These are phyloP conservation scores for Penicillium diatomitis DNA, from an alignment of 495 filamentous ascomycete genomes.

Conservation along the genomic window DNA sequence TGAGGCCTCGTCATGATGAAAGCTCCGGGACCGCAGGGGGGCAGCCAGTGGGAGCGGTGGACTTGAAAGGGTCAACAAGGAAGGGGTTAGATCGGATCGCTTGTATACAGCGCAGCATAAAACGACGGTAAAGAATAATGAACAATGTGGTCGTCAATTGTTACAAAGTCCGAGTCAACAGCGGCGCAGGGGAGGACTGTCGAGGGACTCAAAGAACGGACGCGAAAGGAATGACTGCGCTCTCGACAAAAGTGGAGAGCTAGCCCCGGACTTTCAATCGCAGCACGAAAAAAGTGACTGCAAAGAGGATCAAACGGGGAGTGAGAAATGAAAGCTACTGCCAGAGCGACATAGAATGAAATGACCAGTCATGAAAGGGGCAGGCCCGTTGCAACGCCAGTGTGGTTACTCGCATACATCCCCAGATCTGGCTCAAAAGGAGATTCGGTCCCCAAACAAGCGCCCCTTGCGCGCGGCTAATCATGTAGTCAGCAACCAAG, in stretches of 20 bases:
- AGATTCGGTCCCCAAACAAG: slow-evolving; percentile 24
- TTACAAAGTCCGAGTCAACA: not conserved
- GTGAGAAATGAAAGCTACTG: slow-evolving; percentile 18
- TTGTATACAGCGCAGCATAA: too few relatives aligned
- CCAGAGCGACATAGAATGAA: slow-evolving; percentile 21
- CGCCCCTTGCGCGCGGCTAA: slow-evolving; percentile 39
- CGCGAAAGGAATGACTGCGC: slow-evolving; percentile 22
- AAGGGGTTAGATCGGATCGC: slow-evolving; percentile 6
- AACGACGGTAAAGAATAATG: too few relatives aligned
- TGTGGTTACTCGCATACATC: slow-evolving; percentile 16
- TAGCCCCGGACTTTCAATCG: slow-evolving; percentile 16
- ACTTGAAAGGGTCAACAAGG: slow-evolving; percentile 5
- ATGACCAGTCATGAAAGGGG: slow-evolving; percentile 6
- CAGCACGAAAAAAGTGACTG: slow-evolving; percentile 6
- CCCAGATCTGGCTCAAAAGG: slow-evolving; percentile 30
- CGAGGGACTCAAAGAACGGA: slow-evolving; percentile 2
- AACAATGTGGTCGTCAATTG: too few relatives aligned
- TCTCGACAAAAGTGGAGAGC: slow-evolving; percentile 18
- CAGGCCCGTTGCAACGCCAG: slow-evolving; percentile 7
- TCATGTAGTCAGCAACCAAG: slow-evolving; percentile 1
- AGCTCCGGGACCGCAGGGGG: slow-evolving; percentile 9
- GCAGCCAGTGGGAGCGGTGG: not conserved
- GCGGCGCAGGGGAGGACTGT: slow-evolving; percentile 4
- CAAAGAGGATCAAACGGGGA: slow-evolving; percentile 3
- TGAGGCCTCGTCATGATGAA: slow-evolving; percentile 61